Evolutionary conservation across 2,329 filamentous ascomycete genomes (phyloP).

Genomic region (Claviceps lovelessii): DNA sequence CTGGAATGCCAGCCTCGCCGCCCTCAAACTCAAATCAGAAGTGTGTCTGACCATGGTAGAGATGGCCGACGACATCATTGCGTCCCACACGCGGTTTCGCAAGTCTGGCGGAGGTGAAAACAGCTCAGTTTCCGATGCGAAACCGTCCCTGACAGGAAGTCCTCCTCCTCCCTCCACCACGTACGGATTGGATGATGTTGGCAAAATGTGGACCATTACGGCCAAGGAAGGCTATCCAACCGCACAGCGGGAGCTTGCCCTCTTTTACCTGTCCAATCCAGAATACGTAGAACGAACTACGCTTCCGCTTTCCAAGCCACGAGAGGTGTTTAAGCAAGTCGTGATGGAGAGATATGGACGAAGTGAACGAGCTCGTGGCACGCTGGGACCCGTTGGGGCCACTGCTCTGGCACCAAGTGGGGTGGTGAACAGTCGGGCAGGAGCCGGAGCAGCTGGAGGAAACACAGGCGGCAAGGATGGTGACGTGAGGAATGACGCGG

Average conservation of each 20-base stretch:
- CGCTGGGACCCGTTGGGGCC: conserved; percentile 10
- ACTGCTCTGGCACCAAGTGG: conserved; percentile 5
- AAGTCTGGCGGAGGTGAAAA: conserved; percentile 25
- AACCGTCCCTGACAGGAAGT: conserved; percentile 24
- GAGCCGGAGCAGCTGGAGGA: conserved; percentile 10
- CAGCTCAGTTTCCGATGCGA: conserved; percentile 14
- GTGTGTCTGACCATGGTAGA: conserved; percentile 67
- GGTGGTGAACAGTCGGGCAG: conserved; percentile 10
- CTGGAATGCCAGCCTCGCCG: conserved; percentile 77
- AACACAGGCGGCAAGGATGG: conserved; percentile 23
- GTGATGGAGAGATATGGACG: conserved; percentile 58
- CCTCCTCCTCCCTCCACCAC: conserved; percentile 39
- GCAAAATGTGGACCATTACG: conserved; percentile 80
- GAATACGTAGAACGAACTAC: conserved; percentile 70
- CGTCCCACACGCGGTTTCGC: conserved; percentile 50
- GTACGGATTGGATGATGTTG: conserved; percentile 66
- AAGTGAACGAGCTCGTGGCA: conserved; percentile 14
- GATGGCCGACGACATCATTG: conserved; percentile 39
- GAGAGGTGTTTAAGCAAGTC: conserved; percentile 80
- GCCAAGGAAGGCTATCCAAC: conserved; percentile 75
- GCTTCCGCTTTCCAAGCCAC: conserved; percentile 67
- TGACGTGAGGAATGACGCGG: conserved; percentile 58
- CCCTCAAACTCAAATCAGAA: conserved; percentile 76
- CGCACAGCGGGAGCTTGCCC: conserved; percentile 81
- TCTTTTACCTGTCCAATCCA: conserved; percentile 85